Conservation (phyloP, 1,284 basidiomycete genomes). For the Boletus holoroseus region DNA sequence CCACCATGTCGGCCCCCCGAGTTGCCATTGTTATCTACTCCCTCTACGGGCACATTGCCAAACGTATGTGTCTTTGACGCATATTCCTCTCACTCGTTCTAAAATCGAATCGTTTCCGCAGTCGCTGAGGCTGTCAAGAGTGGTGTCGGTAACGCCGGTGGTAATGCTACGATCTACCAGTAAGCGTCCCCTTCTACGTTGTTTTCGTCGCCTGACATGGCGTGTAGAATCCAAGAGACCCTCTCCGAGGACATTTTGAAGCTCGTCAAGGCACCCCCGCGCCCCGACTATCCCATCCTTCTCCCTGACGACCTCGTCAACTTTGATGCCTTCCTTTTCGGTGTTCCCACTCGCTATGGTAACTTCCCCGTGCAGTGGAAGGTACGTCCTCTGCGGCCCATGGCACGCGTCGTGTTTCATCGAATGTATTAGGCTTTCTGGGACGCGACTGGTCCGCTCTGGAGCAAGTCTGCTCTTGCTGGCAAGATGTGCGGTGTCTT, state of each 20-base stretch:
- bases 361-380: constrained; percentile 70
- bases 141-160: constrained; percentile 70
- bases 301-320: constrained; percentile 58
- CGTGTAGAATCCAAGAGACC: constrained; percentile 72
- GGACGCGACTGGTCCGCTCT: constrained; percentile 77
- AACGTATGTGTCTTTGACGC: constrained; percentile 42
- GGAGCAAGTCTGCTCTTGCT: constrained; percentile 64
- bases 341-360: constrained; percentile 77
- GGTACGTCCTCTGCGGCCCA: constrained; percentile 33
- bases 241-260: constrained; percentile 71
- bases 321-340: constrained; percentile 66
- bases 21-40: constrained; percentile 81
- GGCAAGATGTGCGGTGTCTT: constrained; percentile 81
- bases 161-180: constrained; percentile 69
- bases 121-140: constrained; percentile 77
- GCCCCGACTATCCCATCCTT: constrained; percentile 70
- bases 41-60: constrained; percentile 76
- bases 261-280: constrained; percentile 73
- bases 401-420: background rate
- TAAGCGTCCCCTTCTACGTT: constrained; percentile 34
- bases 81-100: background rate
- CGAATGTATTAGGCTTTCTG: constrained; percentile 54
- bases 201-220: background rate
- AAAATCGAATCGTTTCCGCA: constrained; percentile 25
- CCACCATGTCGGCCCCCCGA: constrained; percentile 42